Evolutionary conservation across 352 stramenopile genomes (phyloP), one percentile per base, ranked within the genome.

Genomic region (Lagenidium giganteum): DNA sequence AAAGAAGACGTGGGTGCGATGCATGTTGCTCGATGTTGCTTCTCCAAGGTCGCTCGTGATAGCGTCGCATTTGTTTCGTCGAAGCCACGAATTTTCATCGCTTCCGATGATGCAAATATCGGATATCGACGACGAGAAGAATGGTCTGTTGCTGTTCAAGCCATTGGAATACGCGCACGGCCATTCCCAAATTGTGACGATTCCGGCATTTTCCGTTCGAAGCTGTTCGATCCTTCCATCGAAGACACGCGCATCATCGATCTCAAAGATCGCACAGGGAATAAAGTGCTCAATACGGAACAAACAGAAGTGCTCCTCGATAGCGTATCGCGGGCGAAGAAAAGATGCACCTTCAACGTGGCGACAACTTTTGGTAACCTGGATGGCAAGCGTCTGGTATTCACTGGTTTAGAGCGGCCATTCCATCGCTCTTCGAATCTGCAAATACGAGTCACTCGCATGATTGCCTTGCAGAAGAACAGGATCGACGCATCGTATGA

Each of bases 401-500:
- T 50, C 16, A 47, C 50, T 51, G 33, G 48, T 22, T 40, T 51
- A 46, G 26, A 57, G 31, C 34, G 50, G 3, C 51, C 51, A 16
- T 50, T 50, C 42, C 49, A 50, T 60, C 51, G 37, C 37, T 54
- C 43, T 54, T 49, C 54, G 43, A 60, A 60, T 41, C n/a, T 49
- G 11, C 51, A 59, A n/a, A 43, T 43, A 53, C 33, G 51, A 49
- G 37, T 60, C 17, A 24, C 37, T 11, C 42, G 23, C 29, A 57
- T 57, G 33, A 25, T 62, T 52, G 47, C 54, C 16, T 46, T 62
- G 47, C 45, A 57, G 41, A 57, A 54, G 29, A 31, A 46, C n/a
- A 28, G 35, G 37, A 57, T 57, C 29, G 38, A 62, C 27, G 35
- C 36, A 54, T 57, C 18, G 33, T 47, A 63, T 22, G 37, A 58